Percentiles rank a stretch among this genome's conserved stretches.
These are phyloP conservation scores for Solanum tarijense DNA, from an alignment of 257 asterid species.

Conservation along the genomic window DNA sequence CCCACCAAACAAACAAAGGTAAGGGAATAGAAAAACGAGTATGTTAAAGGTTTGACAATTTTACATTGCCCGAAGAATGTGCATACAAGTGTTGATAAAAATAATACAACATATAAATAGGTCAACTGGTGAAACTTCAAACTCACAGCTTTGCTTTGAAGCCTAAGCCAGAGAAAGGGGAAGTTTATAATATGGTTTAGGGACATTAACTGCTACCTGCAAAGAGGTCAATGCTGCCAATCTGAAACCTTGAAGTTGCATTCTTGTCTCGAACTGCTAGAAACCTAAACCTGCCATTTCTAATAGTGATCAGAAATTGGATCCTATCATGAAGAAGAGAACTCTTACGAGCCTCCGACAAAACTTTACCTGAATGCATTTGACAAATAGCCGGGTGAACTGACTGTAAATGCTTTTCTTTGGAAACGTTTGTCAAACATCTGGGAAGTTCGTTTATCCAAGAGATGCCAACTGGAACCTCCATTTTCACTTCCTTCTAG, in stretches of 20 bases:
- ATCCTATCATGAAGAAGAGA: background rate
- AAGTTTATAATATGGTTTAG: background rate
- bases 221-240: conserved; percentile 84
- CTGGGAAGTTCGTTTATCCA: conserved; percentile 63
- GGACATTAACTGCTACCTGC: conserved; percentile 13
- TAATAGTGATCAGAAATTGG: background rate
- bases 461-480: conserved; percentile 63
- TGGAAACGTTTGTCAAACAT: conserved; percentile 60
- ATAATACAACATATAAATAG: background rate
- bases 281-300: conserved; percentile 57
- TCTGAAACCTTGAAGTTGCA: conserved; percentile 68
- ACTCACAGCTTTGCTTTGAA: background rate
- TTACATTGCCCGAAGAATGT: background rate
- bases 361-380: conserved; percentile 73
- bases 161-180: background rate
- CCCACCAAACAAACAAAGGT: background rate
- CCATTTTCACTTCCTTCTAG: conserved; percentile 84
- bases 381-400: conserved; percentile 37
- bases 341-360: background rate
- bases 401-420: conserved; percentile 48
- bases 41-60: background rate
- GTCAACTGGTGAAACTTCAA: background rate
- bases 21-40: background rate
- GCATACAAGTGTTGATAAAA: background rate
- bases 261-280: conserved; percentile 50